Evolutionary conservation across 2,329 filamentous ascomycete genomes (phyloP).

Genomic region (Endothia cerciana): DNA sequence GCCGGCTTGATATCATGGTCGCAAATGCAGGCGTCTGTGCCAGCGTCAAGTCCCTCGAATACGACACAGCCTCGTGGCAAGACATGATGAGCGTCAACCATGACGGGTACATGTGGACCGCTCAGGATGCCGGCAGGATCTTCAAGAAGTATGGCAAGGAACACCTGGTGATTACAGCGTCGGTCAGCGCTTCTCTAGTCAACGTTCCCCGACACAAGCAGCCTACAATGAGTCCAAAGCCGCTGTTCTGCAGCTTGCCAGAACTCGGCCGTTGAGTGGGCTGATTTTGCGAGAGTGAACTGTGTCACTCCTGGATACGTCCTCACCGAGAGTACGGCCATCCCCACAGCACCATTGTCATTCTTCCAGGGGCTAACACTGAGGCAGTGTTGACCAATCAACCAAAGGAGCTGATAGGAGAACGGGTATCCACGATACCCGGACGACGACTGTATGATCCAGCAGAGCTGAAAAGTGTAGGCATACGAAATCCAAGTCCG

Average conservation of each 20-base stretch:
- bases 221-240: conserved; percentile 25
- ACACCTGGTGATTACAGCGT: conserved; percentile 36
- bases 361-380: no score
- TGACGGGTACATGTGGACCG: conserved; percentile 36
- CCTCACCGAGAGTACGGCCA: conserved; percentile 28
- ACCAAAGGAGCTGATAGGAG: conserved; percentile 31
- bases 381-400: conserved; percentile 30
- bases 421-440: conserved; percentile 30
- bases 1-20: conserved; percentile 35
- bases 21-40: conserved; percentile 38
- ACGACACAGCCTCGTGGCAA: conserved; percentile 34
- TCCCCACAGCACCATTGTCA: no score
- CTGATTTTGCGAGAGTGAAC: conserved; percentile 14
- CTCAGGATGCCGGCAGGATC: conserved; percentile 33
- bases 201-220: conserved; percentile 26
- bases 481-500: no score
- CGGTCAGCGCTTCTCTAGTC: conserved; percentile 32
- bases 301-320: conserved; percentile 32
- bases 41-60: conserved; percentile 34
- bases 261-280: conserved; percentile 25
- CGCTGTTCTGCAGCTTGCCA: conserved; percentile 21
- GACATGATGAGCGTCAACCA: conserved; percentile 36
- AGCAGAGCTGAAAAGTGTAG: conserved; percentile 30
- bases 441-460: conserved; percentile 29
- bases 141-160: conserved; percentile 36